These are phyloP conservation scores for Agroathelia rolfsii DNA, from an alignment of 1,284 basidiomycete genomes.

Conservation along the genomic window DNA sequence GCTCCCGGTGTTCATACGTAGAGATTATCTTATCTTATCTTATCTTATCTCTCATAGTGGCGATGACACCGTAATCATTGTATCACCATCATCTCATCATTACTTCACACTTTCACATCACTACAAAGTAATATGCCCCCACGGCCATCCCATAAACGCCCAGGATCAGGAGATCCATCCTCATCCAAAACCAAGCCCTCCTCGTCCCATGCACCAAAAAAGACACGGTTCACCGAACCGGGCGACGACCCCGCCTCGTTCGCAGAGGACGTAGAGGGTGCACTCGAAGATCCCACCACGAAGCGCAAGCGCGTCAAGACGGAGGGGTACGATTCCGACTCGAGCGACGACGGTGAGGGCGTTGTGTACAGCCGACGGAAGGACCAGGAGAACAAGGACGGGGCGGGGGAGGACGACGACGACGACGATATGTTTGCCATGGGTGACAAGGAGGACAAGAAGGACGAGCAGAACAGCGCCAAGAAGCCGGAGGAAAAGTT, in stretches of 20 bases:
- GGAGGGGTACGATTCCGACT: constrained; percentile 91
- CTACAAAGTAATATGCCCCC: constrained; percentile 32
- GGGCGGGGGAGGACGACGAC: constrained; percentile 40
- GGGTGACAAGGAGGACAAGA: constrained; percentile 45
- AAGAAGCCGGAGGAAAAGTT: constrained; percentile 67
- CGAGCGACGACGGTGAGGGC: constrained; percentile 85
- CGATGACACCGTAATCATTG: too few relatives aligned
- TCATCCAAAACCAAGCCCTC: constrained; percentile 15
- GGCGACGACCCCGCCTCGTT: constrained; percentile 64
- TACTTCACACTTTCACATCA: constrained; percentile 8
- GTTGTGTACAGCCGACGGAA: constrained; percentile 72
- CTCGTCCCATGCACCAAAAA: constrained; percentile 37
- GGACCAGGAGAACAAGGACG: constrained; percentile 33
- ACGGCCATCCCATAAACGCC: constrained; percentile 45
- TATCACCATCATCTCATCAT: too few relatives aligned
- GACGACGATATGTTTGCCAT: constrained; percentile 89
- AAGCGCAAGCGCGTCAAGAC: constrained; percentile 63
- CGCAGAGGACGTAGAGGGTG: constrained; percentile 62
- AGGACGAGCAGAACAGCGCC: constrained; percentile 22
- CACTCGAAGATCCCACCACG: constrained; percentile 52
- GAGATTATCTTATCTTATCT: too few relatives aligned
- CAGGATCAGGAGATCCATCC: constrained; percentile 34
- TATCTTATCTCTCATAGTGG: too few relatives aligned
- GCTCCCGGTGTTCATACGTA: too few relatives aligned
- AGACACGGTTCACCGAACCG: constrained; percentile 75